Evolutionary conservation across 139 green algal species (phyloP).

Genomic region (Tetraselmis striata): DNA sequence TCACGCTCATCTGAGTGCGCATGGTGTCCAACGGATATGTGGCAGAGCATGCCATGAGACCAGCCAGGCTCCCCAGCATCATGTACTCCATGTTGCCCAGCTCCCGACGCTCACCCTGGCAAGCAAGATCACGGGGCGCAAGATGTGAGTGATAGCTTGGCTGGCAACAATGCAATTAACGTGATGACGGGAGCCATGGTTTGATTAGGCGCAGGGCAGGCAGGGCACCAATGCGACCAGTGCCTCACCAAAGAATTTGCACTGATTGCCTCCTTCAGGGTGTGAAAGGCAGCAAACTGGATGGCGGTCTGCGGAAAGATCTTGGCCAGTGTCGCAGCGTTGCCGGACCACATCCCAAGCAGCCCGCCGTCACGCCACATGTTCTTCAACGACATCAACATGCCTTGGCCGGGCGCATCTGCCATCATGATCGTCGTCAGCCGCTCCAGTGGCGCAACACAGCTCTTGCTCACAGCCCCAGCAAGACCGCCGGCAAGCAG

Average conservation of each 20-base stretch:
- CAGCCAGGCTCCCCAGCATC: neutral
- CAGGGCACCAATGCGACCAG: too few relatives aligned
- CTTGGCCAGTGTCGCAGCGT: slow-evolving; percentile 23
- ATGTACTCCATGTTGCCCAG: neutral
- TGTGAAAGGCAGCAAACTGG: slow-evolving; percentile 22
- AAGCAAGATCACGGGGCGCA: too few relatives aligned
- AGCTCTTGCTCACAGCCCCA: slow-evolving; percentile 22
- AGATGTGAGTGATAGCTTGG: too few relatives aligned
- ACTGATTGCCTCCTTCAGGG: slow-evolving; percentile 17
- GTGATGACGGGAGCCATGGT: neutral
- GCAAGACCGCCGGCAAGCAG: slow-evolving; percentile 32
- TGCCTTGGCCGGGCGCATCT: slow-evolving; percentile 2
- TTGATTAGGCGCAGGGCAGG: too few relatives aligned
- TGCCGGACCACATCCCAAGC: slow-evolving; percentile 12
- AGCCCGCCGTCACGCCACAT: neutral
- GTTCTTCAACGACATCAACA: neutral
- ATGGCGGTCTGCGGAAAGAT: slow-evolving; percentile 15
- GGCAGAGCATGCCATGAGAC: neutral
- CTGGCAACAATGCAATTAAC: too few relatives aligned
- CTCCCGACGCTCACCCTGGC: neutral
- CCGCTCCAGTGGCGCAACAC: slow-evolving; percentile 32
- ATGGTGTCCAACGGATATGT: neutral
- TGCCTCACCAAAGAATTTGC: neutral
- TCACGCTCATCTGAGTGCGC: neutral
- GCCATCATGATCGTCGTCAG: slow-evolving; percentile 28